Base-by-base conservation (phyloP, 805 yeast genomes). In the Helenozyma rhizophorensis region DNA sequence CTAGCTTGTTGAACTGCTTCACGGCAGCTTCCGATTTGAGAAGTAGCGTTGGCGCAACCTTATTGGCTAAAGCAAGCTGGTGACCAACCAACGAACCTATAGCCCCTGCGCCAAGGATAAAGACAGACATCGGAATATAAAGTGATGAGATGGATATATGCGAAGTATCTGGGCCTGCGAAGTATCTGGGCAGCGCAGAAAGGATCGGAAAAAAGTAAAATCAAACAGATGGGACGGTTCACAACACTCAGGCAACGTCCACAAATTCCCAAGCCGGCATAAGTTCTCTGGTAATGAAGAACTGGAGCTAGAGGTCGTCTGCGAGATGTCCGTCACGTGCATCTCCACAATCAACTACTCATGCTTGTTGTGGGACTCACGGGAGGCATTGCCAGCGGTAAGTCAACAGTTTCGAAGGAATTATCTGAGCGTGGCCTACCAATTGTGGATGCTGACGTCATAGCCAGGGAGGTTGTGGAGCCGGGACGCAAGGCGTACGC, bases 381-480 rank as follows among this genome's bases (percentile, higher is more conserved):
- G 0, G 99, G 99, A 2, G 96, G 97, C 2, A 93, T 93, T 30
- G 96, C 96, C 4, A 74, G 93, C n/a, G 99, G 99, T 3, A 93
- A 93, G 51, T 82, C 95, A 13, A 90, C 97, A 0, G 97, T 85
- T 0, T 85, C 96, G 0, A 51, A 61, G 12, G 56, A 73, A 22
- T 60, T 93, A 9, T 40, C 56, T 4, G 72, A 74, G 8, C 70
- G 79, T 49, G 51, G 65, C 2, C 38, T 83, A 4, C 70, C 82
- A 0, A 58, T 93, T 1, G 70, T 93, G 1, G 98, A 93, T 62
- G 97, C 98, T 1, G 99, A 93, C 56, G 56, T 74, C 30, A 81
- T 94, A 27, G 97, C 98, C 0, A 72, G 83, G 37, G 78, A 86
- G 40, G 83, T 89, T 6, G 95, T 90, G 9, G 74, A 71, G 43